A percentile compares a stretch with the other conserved stretches of the same genome.
Conservation (phyloP, 2,329 filamentous ascomycete species). For the Neonectria faginata region DNA sequence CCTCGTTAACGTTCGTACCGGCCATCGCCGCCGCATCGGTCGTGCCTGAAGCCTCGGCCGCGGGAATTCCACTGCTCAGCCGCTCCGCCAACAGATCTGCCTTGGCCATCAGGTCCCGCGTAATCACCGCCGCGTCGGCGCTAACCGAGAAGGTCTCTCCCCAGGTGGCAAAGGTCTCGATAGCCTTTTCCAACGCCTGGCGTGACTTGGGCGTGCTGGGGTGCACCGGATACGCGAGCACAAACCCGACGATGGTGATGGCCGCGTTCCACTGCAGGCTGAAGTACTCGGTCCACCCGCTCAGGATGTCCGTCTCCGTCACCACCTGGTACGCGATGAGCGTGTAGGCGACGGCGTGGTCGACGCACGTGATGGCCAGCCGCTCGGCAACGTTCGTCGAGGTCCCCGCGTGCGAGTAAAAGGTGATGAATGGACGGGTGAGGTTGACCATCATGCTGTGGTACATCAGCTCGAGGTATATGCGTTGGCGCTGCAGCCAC, state of each 20-base stretch:
- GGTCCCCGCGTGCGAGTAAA: constrained; percentile 34
- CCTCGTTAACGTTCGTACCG: background rate
- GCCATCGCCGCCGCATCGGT: background rate
- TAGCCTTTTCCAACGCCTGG: constrained; percentile 51
- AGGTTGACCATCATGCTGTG: constrained; percentile 53
- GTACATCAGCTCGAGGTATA: constrained; percentile 56
- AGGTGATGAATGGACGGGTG: constrained; percentile 55
- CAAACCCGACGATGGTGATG: constrained; percentile 50
- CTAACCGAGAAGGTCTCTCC: constrained; percentile 55
- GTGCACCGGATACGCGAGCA: constrained; percentile 47
- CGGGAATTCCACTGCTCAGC: constrained; percentile 8
- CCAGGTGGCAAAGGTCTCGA: constrained; percentile 52
- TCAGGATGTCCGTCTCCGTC: constrained; percentile 38
- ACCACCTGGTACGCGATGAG: constrained; percentile 41
- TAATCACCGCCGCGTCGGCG: constrained; percentile 54
- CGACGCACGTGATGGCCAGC: constrained; percentile 33
- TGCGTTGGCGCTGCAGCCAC: constrained; percentile 55
- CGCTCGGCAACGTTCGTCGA: constrained; percentile 34
- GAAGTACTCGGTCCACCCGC: constrained; percentile 46
- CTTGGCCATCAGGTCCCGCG: constrained; percentile 40
- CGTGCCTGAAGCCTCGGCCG: background rate
- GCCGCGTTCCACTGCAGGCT: constrained; percentile 46
- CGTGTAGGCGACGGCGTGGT: constrained; percentile 42
- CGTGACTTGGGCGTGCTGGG: constrained; percentile 36
- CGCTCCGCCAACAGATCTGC: constrained; percentile 32